phyloP scores from a whole-genome alignment of 2,329 filamentous ascomycete species.

The Talaromyces sp. region DNA sequence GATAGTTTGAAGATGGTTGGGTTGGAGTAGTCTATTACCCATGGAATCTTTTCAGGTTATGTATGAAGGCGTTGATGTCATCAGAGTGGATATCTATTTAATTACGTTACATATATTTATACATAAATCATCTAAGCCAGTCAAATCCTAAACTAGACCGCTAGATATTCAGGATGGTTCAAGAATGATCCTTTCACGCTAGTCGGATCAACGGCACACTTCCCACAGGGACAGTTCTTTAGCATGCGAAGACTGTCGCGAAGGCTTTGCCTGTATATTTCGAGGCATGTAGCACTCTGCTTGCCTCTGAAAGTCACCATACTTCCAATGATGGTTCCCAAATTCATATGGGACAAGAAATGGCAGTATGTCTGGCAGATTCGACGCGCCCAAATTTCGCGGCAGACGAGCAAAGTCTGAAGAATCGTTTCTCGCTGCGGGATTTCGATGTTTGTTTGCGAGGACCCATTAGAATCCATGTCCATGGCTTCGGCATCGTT shows the following conservation, averaged over 20 bases:
- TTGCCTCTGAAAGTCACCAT: not conserved
- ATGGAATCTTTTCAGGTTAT: not conserved
- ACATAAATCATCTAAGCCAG: constrained; percentile 2
- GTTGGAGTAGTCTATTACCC: not conserved
- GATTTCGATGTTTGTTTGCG: constrained; percentile 13
- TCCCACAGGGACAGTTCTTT: constrained; percentile 17
- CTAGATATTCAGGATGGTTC: constrained; percentile 12
- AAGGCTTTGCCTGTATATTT: constrained; percentile 5
- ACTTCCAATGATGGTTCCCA: constrained; percentile 15
- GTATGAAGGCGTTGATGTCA: not conserved
- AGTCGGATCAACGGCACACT: constrained; percentile 11
- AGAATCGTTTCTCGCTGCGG: constrained; percentile 22
- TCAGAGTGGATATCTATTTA: not conserved
- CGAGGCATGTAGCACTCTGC: not conserved
- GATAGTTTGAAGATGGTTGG: constrained; percentile 15
- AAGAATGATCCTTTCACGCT: constrained; percentile 16
- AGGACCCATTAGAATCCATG: constrained; percentile 4
- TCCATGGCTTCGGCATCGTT: constrained; percentile 18
- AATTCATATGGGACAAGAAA: constrained; percentile 17
- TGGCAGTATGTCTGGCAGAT: constrained; percentile 19
- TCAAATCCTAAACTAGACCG: not conserved
- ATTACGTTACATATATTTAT: not conserved
- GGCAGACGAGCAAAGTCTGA: constrained; percentile 21
- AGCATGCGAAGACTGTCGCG: constrained; percentile 10
- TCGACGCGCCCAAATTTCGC: constrained; percentile 50